These are phyloP conservation scores for Podaxis rugospora DNA, from an alignment of 768 basidiomycete species.

Conservation along the genomic window DNA sequence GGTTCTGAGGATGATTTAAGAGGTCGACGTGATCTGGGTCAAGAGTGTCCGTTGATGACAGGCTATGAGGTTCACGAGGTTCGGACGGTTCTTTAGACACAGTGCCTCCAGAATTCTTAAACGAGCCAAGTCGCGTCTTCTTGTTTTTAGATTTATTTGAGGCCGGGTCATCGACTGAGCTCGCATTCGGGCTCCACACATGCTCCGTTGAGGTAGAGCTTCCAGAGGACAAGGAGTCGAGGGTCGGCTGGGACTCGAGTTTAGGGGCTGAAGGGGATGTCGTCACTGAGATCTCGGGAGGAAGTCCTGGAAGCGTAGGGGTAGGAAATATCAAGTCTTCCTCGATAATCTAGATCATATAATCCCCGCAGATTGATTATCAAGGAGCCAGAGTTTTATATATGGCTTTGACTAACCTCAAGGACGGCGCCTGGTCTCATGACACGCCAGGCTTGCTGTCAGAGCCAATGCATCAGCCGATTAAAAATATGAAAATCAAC, in stretches of 20 bases:
- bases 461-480: slow-evolving; percentile 14
- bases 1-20: slow-evolving; percentile 49
- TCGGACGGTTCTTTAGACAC: neutral
- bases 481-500: slow-evolving; percentile 2
- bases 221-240: neutral
- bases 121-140: slow-evolving; percentile 3
- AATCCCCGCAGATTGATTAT: neutral
- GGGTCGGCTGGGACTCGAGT: neutral
- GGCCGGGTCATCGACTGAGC: slow-evolving; percentile 1
- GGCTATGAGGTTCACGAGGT: neutral
- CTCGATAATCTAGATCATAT: slow-evolving; percentile 51
- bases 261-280: slow-evolving; percentile 15
- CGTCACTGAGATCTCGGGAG: slow-evolving; percentile 14
- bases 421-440: slow-evolving; percentile 57
- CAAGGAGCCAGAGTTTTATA: neutral
- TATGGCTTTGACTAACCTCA: slow-evolving; percentile 42
- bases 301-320: slow-evolving; percentile 17
- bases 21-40: neutral
- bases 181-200: slow-evolving; percentile 12
- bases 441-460: slow-evolving; percentile 64
- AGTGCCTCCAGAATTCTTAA: neutral
- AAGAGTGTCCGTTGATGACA: neutral
- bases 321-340: slow-evolving; percentile 73
- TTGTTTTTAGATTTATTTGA: slow-evolving; percentile 18
- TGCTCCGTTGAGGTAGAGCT: slow-evolving; percentile 14